Conservation (phyloP, 768 basidiomycete genomes). For the Leccinum ochraceum region DNA sequence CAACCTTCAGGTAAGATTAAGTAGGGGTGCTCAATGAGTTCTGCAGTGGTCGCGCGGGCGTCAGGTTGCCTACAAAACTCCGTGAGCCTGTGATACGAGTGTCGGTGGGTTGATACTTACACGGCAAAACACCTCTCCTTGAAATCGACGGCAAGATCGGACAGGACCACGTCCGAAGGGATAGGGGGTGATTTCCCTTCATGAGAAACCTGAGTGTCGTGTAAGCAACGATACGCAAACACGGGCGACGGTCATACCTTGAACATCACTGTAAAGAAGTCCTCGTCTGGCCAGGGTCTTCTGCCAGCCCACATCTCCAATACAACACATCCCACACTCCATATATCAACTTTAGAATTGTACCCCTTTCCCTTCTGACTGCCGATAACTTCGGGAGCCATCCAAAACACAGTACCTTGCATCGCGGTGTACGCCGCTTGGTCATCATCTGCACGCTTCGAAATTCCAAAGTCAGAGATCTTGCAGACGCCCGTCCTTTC, state of each 20-base stretch:
- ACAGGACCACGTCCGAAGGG: slow-evolving; percentile 77
- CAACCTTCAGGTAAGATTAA: slow-evolving; percentile 70
- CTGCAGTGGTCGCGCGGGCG: slow-evolving; percentile 76
- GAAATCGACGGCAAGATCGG: slow-evolving; percentile 81
- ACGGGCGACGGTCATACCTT: slow-evolving; percentile 54
- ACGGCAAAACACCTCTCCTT: slow-evolving; percentile 86
- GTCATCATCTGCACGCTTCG: slow-evolving; percentile 90
- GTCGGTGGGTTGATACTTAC: slow-evolving; percentile 43
- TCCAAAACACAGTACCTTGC: slow-evolving; percentile 99
- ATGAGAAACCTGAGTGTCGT: slow-evolving; percentile 67
- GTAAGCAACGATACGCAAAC: not conserved
- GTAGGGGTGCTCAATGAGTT: slow-evolving; percentile 80
- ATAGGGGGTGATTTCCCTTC: slow-evolving; percentile 86
- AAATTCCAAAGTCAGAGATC: slow-evolving; percentile 98
- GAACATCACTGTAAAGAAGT: slow-evolving; percentile 90
- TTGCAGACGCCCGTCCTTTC: slow-evolving; percentile 92
- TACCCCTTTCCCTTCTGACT: slow-evolving; percentile 83
- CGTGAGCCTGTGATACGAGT: slow-evolving; percentile 4
- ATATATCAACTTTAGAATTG: slow-evolving; percentile 97
- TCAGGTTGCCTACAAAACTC: slow-evolving; percentile 65
- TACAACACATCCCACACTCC: slow-evolving; percentile 98
- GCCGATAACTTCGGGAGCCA: slow-evolving; percentile 95
- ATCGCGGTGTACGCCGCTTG: slow-evolving; percentile 86
- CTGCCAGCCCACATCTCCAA: slow-evolving; percentile 99
- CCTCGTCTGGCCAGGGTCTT: slow-evolving; percentile 91